Evolutionary conservation across 768 basidiomycete species (phyloP), one percentile per base, ranked within the genome.

Genomic region (Calocybe cyanea): DNA sequence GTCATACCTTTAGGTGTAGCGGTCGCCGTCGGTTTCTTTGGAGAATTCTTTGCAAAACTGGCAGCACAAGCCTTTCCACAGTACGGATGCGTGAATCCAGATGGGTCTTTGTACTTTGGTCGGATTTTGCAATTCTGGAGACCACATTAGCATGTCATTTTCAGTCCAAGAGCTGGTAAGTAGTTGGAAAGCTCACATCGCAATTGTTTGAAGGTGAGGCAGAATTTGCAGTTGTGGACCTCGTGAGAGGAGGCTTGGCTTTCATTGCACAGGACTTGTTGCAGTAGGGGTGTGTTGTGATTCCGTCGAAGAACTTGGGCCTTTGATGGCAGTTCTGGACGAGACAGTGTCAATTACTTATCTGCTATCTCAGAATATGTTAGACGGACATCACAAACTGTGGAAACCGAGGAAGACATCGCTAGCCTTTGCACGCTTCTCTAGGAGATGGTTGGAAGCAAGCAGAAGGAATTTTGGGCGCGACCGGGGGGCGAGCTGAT

Each of bases 11-110:
- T 59, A 15, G 49, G 41, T 36, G 19, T 19, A 14, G 39, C 20
- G 17, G 48, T 37, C 30, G 30, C 23, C 10, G 44, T 43, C 10
- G 38, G 2, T 20, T 35, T 32, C 41, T 47, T 50, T 3, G 40
- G 31, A 10, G 14, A 31, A 31, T 35, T 32, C 41, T 47, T 50
- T 3, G 40, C 36, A n/a, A 17, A 31, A 24, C 31, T 49, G 7
- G 33, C 25, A 4, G 81, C 80, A 53, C 83, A 85, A 8, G 78
- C 72, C 55, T 79, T 84, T 56, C 80, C 65, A 54, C 83, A 85
- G 58, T 73, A 85, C 11, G 78, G 72, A 61, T 84, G 82, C 1
- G 71, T 75, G 25, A 41, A 49, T 41, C 72, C 73, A 7, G 69
- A 72, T 13, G 78, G 77, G 54, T 84, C 82, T 15, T 66, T 68